Base-by-base conservation (phyloP, 345 rosid species). In the Eucalyptus urophylla region DNA sequence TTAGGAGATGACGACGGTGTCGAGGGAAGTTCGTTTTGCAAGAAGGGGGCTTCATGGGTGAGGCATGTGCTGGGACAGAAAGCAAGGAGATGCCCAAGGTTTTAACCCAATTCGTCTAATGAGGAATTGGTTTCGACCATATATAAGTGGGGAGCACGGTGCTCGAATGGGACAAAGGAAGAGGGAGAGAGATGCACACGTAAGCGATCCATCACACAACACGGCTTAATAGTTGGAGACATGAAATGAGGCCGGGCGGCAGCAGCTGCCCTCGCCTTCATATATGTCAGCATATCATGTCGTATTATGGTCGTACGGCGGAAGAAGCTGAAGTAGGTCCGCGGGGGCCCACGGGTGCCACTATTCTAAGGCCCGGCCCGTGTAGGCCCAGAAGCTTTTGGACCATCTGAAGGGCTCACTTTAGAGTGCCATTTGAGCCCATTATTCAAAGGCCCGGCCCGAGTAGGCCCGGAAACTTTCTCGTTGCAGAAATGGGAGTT, bases 61-160 rank as follows among this genome's bases (percentile, higher is more conserved):
- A 22, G 85, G 85, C 85, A 21, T 11, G 0, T 40, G 85, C 15
- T 40, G 12, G 29, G 62, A 24, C 62, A 56, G 13, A 56, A 56
- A 56, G 1, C 62, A 2, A 22, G 47, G 47, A 21, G 85, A 76
- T 22, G 47, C 5, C 15, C 2, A 11, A 21, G 47, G 85, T 40
- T 40, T 40, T 1, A 21, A 37, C 25, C 14, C 6, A 37, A 37
- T 37, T 37, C 2, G 45, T 19, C 45, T 10, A 33, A 19, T 0
- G 45, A 5, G 12, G 25, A 72, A 17, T 72, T 19, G 12, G 58
- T 53, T 53, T 53, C 5, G 24, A 21, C 58, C 25, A 2, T 53
- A 1, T 53, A 21, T 0, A 72, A 37, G 3, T 2, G 5, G 27
- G 44, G 24, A 37, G 81, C 13, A 1, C 45, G 14, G 1, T 21